Percentiles rank a stretch among this genome's conserved stretches.
These are phyloP conservation scores for Dysphania ambrosioides DNA, from an alignment of 148 eudicot genomes.

Conservation along the genomic window DNA sequence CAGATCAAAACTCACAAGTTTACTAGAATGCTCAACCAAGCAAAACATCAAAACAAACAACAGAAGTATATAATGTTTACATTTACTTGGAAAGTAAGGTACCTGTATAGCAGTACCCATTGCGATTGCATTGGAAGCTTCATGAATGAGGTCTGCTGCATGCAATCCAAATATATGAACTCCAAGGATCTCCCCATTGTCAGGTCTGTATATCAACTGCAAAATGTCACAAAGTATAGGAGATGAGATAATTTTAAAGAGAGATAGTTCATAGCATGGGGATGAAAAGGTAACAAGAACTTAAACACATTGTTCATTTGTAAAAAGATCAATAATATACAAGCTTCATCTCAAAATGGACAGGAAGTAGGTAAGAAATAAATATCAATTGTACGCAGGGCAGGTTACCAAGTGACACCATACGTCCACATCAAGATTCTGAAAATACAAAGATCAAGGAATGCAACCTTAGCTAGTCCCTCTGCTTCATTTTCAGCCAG, in stretches of 20 bases:
- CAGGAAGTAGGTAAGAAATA: neutral
- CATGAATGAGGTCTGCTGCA: slow-evolving; percentile 99
- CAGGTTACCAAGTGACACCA: neutral
- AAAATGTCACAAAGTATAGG: slow-evolving; percentile 15
- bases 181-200: slow-evolving; percentile 97
- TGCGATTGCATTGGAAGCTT: slow-evolving; percentile 97
- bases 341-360: neutral
- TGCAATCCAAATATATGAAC: slow-evolving; percentile 97
- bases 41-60: neutral
- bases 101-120: slow-evolving; percentile 91
- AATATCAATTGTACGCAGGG: neutral
- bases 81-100: slow-evolving; percentile 1
- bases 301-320: too few species aligned
- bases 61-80: neutral
- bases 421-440: neutral
- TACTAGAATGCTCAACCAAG: neutral
- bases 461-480: slow-evolving; percentile 92
- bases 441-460: neutral
- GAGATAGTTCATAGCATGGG: too few species aligned
- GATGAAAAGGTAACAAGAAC: too few species aligned
- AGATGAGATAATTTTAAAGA: too few species aligned
- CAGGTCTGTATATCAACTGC: slow-evolving; percentile 98
- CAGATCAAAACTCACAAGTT: neutral
- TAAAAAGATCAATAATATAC: too few species aligned
- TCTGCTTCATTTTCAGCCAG: slow-evolving; percentile 99